Conservation (phyloP, 345 rosid genomes). For the Heritiera fomes region DNA sequence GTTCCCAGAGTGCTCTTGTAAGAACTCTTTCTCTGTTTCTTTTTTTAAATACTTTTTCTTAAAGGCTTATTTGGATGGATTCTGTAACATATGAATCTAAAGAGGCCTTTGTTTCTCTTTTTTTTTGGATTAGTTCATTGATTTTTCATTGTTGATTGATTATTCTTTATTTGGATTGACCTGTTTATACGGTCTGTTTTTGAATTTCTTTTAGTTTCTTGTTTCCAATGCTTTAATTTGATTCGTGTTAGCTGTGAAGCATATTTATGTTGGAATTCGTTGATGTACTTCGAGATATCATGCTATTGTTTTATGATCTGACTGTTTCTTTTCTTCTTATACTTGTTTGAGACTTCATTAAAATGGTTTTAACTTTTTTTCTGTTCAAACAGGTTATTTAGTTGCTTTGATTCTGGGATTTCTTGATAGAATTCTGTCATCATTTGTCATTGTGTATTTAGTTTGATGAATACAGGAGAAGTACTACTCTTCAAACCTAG, state of each 20-base stretch:
- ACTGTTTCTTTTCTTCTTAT: neutral
- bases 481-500: neutral
- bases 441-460: neutral
- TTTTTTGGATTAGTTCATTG: neutral
- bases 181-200: neutral
- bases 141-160: neutral
- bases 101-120: neutral
- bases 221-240: neutral
- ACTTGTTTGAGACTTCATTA: neutral
- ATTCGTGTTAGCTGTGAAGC: neutral
- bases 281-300: neutral
- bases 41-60: neutral
- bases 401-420: neutral
- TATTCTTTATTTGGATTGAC: neutral
- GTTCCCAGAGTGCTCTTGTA: conserved; percentile 88
- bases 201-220: too few relatives aligned
- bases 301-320: too few relatives aligned
- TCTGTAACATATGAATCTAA: conserved; percentile 15
- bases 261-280: neutral
- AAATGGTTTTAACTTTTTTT: neutral
- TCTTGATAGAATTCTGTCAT: neutral
- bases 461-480: conserved; percentile 7
- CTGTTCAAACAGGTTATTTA: neutral
- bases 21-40: conserved; percentile 23
- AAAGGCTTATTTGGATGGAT: neutral